Conservation (phyloP, 345 rosid genomes). For the Cochlearia excelsa region DNA sequence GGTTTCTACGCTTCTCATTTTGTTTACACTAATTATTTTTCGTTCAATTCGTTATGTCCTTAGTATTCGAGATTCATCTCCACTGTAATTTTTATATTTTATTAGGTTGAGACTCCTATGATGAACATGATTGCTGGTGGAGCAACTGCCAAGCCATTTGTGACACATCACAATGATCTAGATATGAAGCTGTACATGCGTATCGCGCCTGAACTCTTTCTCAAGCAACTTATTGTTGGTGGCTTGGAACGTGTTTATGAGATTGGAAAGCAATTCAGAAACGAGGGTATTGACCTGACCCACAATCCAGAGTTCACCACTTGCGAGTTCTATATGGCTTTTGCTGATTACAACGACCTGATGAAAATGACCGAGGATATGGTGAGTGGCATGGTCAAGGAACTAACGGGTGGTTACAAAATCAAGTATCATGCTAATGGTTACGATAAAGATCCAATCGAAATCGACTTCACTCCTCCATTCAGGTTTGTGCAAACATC, state of each 20-base stretch:
- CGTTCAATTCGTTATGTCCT: not conserved
- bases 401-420: slow-evolving; percentile 83
- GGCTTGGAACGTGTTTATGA: slow-evolving; percentile 90
- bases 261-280: slow-evolving; percentile 96
- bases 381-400: slow-evolving; percentile 95
- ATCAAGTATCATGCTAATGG: slow-evolving; percentile 89
- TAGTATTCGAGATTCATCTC: not conserved
- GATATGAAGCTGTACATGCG: slow-evolving; percentile 90
- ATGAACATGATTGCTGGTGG: slow-evolving; percentile 99
- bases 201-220: slow-evolving; percentile 91
- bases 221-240: slow-evolving; percentile 90
- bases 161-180: slow-evolving; percentile 89
- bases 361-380: slow-evolving; percentile 84
- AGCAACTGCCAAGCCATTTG: slow-evolving; percentile 95
- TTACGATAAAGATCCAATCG: slow-evolving; percentile 79
- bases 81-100: not conserved
- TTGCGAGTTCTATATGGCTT: slow-evolving; percentile 99
- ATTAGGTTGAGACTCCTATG: slow-evolving; percentile 95
- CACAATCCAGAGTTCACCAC: slow-evolving; percentile 99
- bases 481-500: slow-evolving; percentile 55
- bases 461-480: slow-evolving; percentile 94
- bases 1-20: slow-evolving; percentile 40
- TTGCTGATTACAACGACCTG: slow-evolving; percentile 86
- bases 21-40: not conserved
- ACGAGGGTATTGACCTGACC: slow-evolving; percentile 97